phyloP scores from a whole-genome alignment of 2,329 filamentous ascomycete species.

The Xylariaceae sp. region DNA sequence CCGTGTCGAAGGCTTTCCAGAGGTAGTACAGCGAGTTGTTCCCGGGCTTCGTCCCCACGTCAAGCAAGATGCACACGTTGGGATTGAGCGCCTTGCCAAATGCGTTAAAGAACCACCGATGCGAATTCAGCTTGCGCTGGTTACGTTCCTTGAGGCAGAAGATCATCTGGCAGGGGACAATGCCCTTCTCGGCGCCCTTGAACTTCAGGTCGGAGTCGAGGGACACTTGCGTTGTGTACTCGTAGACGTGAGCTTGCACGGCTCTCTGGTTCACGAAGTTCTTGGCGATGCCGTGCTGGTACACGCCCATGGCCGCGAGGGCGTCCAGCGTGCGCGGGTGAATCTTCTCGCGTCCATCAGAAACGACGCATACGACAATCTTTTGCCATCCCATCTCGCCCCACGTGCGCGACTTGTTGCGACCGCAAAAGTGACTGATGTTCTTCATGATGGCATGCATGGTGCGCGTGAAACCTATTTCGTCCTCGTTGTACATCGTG shows the following conservation, averaged over 20 bases:
- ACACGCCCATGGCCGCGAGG: slow-evolving; percentile 92
- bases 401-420: slow-evolving; percentile 94
- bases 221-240: slow-evolving; percentile 97
- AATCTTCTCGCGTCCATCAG: slow-evolving; percentile 83
- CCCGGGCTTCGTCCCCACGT: slow-evolving; percentile 91
- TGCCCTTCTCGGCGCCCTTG: slow-evolving; percentile 98
- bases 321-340: slow-evolving; percentile 92
- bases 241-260: slow-evolving; percentile 95
- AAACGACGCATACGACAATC: slow-evolving; percentile 97
- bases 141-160: slow-evolving; percentile 99
- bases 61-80: slow-evolving; percentile 93
- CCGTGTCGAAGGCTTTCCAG: slow-evolving; percentile 98
- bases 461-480: slow-evolving; percentile 89
- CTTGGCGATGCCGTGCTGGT: slow-evolving; percentile 97
- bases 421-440: slow-evolving; percentile 94
- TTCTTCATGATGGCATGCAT: slow-evolving; percentile 99
- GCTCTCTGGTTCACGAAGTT: slow-evolving; percentile 95
- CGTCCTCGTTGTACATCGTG: slow-evolving; percentile 99
- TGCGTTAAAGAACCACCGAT: slow-evolving; percentile 99
- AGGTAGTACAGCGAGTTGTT: slow-evolving; percentile 91
- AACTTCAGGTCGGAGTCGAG: slow-evolving; percentile 95
- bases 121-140: slow-evolving; percentile 94
- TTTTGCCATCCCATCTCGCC: slow-evolving; percentile 99
- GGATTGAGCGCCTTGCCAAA: slow-evolving; percentile 90
- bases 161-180: slow-evolving; percentile 95